phyloP scores from a whole-genome alignment of 2,329 filamentous ascomycete genomes.

The Plectosphaerella cucumerina region DNA sequence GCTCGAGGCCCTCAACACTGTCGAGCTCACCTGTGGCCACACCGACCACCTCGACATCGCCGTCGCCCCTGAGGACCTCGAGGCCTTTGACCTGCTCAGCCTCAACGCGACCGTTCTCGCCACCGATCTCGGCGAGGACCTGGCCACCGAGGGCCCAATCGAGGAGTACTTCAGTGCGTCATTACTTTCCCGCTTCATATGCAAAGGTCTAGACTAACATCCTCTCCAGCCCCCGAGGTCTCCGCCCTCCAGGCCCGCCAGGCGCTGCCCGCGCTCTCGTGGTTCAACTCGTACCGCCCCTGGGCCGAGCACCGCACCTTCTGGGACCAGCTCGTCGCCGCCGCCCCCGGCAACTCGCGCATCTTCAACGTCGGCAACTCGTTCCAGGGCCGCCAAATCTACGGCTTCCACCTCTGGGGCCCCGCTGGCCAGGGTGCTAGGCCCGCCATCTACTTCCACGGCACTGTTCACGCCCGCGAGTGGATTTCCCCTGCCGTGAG shows the following conservation, averaged over 20 bases:
- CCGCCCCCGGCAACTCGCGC: conserved; percentile 32
- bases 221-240: neutral
- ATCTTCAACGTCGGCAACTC: conserved; percentile 38
- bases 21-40: conserved; percentile 32
- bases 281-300: conserved; percentile 42
- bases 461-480: conserved; percentile 47
- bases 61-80: conserved; percentile 28
- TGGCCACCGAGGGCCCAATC: conserved; percentile 27
- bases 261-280: conserved; percentile 21
- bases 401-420: conserved; percentile 48
- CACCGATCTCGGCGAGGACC: conserved; percentile 32
- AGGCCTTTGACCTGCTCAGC: conserved; percentile 26
- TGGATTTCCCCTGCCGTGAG: conserved; percentile 44
- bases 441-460: conserved; percentile 42
- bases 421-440: conserved; percentile 28
- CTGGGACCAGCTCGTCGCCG: conserved; percentile 29
- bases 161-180: conserved; percentile 23
- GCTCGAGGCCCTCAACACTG: conserved; percentile 27
- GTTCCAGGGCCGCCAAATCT: conserved; percentile 42
- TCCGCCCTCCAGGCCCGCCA: conserved; percentile 2
- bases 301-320: conserved; percentile 39
- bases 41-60: conserved; percentile 31
- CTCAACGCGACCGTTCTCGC: conserved; percentile 30
- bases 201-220: neutral
- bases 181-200: neutral